phyloP scores from a whole-genome alignment of 2,329 filamentous ascomycete species.

The Camillea tinctor region DNA sequence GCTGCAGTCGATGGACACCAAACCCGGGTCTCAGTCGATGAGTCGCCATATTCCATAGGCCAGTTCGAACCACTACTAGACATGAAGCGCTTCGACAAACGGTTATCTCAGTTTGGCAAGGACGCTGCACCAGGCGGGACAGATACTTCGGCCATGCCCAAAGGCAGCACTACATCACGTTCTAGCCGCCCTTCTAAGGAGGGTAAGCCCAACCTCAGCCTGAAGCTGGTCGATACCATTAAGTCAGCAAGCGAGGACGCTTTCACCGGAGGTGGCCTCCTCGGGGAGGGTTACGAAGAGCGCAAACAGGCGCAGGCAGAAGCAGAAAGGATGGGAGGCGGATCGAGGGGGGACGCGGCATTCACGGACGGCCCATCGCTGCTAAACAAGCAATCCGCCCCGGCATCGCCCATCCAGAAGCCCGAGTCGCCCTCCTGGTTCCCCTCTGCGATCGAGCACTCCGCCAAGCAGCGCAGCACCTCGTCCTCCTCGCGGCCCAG shows the following conservation, averaged over 20 bases:
- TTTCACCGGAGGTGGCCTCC: slow-evolving; percentile 51
- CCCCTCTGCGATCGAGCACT: slow-evolving; percentile 37
- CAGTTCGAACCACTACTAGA: slow-evolving; percentile 68
- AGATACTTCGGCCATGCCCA: slow-evolving; percentile 27
- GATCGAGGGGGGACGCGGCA: slow-evolving; percentile 32
- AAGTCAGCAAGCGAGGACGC: slow-evolving; percentile 35
- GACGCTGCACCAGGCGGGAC: slow-evolving; percentile 35
- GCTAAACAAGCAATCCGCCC: slow-evolving; percentile 41
- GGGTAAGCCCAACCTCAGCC: slow-evolving; percentile 18
- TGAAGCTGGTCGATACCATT: slow-evolving; percentile 29
- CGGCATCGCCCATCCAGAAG: slow-evolving; percentile 26
- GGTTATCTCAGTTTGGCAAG: slow-evolving; percentile 49
- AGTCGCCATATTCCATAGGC: slow-evolving; percentile 62
- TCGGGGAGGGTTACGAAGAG: slow-evolving; percentile 50
- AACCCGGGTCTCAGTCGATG: slow-evolving; percentile 43
- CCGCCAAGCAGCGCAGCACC: slow-evolving; percentile 24
- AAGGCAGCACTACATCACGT: slow-evolving; percentile 16
- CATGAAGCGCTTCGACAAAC: slow-evolving; percentile 55
- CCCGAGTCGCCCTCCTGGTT: slow-evolving; percentile 36
- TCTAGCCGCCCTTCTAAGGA: slow-evolving; percentile 22
- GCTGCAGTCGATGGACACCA: slow-evolving; percentile 35
- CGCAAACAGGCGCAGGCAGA: slow-evolving; percentile 39
- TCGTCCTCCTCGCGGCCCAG: slow-evolving; percentile 18
- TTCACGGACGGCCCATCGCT: slow-evolving; percentile 60
- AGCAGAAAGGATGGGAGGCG: slow-evolving; percentile 27